Base-by-base conservation (phyloP, 202 grass and related monocot genomes). In the Setaria italica region DNA sequence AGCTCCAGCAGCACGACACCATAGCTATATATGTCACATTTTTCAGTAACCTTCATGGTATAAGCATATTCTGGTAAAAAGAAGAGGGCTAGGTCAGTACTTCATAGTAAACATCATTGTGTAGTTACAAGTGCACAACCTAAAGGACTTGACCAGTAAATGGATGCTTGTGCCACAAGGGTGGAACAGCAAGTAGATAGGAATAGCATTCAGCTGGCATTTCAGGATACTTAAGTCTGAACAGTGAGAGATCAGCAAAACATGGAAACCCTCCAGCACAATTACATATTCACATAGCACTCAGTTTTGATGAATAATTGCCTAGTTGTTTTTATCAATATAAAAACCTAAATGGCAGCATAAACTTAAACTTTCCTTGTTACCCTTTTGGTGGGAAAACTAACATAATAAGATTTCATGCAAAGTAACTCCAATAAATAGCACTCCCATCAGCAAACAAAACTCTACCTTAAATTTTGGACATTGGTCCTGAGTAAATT, bases 11-110 rank as follows among this genome's bases (percentile, higher is more conserved):
- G 87, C 25, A 99, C 94, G 14, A 97, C 97, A 0, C 97, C 97
- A 12, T 99, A 99, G 49, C 97, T 99, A 78, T 99, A 99, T 85
- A 91, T 93, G 65, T 99, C 97, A 8, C 90, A 86, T 90, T 93
- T 99, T 87, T 99, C 97, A 14, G 94, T 99, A 30, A 99, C 94
- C 88, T 99, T 97, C 97, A 99, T 99, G 59, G 97, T 99, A 82
- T 99, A 99, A 48, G 97, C 97, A 84, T 99, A 99, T 82, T 99
- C 97, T 99, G 90, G 62, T 30, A 13, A 68, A 58, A 94, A 51
- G 35, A 77, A 56, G 35, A 70, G 10, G 59, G 70, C 13, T 67
- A 45, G 30, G 13, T 91, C 49, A 91, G 72, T 60, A 76, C 35
- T 54, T 79, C 72, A 76, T 53, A 59, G 29, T 25, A 73, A 45